Evolutionary conservation across 1,284 basidiomycete species (phyloP).

Genomic region (Gymnopus androsaceus): DNA sequence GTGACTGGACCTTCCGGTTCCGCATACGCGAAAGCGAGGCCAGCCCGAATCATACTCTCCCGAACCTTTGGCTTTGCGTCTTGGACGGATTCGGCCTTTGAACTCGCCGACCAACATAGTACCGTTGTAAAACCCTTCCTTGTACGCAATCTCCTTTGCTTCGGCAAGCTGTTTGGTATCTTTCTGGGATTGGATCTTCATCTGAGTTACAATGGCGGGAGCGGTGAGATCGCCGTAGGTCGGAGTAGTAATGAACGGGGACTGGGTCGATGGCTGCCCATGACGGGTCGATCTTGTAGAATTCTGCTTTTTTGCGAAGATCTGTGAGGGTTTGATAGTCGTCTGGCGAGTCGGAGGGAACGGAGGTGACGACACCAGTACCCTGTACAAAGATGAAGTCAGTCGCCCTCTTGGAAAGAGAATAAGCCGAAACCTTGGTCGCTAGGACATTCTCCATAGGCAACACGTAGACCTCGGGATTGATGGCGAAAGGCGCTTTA

Average conservation of each 20-base stretch:
- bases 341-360: constrained; percentile 98
- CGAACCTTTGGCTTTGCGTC: constrained; percentile 92
- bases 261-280: constrained; percentile 90
- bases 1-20: constrained; percentile 95
- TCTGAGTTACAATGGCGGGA: constrained; percentile 81
- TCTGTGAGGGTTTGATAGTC: constrained; percentile 93
- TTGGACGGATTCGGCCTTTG: constrained; percentile 84
- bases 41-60: constrained; percentile 78
- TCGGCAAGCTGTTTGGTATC: constrained; percentile 92
- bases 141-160: constrained; percentile 98
- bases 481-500: constrained; percentile 83
- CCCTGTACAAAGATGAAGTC: constrained; percentile 52
- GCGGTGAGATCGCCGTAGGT: constrained; percentile 93
- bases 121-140: constrained; percentile 96
- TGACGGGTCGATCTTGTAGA: constrained; percentile 91
- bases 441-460: constrained; percentile 98
- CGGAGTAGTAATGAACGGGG: constrained; percentile 86
- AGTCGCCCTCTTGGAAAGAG: neutral
- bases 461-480: constrained; percentile 90
- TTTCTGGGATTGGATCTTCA: constrained; percentile 97
- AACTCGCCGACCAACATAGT: constrained; percentile 89
- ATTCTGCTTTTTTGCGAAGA: constrained; percentile 95
- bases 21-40: constrained; percentile 87
- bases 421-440: constrained; percentile 64
- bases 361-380: constrained; percentile 97